Conservation (phyloP, 139 green algal species). For the Diplosphaera chodatii region DNA sequence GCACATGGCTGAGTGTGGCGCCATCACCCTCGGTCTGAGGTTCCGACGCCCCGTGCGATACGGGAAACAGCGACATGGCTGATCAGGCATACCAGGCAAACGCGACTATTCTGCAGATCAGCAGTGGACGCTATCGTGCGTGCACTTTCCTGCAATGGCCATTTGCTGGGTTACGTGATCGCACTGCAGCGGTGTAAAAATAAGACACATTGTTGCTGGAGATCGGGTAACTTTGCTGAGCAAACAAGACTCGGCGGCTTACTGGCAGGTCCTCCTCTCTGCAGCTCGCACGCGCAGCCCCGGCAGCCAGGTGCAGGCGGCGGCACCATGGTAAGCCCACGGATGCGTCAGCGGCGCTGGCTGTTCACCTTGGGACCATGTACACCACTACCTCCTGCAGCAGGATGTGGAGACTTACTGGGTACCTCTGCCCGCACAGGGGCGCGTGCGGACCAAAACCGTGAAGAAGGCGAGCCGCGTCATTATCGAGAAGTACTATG, state of each 20-base stretch:
- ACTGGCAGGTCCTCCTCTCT: no score
- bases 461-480: slow-evolving; percentile 95
- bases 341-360: not conserved
- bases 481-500: slow-evolving; percentile 99
- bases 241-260: no score
- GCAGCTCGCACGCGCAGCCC: no score
- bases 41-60: not conserved
- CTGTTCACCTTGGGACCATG: not conserved
- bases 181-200: no score
- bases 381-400: not conserved
- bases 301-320: not conserved
- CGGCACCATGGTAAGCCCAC: not conserved
- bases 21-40: not conserved
- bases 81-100: no score
- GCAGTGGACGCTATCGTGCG: no score
- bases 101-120: no score
- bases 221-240: no score
- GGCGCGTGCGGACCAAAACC: slow-evolving; percentile 98
- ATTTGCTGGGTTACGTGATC: no score
- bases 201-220: no score
- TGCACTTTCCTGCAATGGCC: no score
- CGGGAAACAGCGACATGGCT: not conserved
- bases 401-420: no score
- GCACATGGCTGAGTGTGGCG: not conserved
- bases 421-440: slow-evolving; percentile 30